Percentiles rank a stretch among this genome's conserved stretches.
These are phyloP conservation scores for Brassica carinata DNA, from an alignment of 345 rosid genomes.

Conservation along the genomic window DNA sequence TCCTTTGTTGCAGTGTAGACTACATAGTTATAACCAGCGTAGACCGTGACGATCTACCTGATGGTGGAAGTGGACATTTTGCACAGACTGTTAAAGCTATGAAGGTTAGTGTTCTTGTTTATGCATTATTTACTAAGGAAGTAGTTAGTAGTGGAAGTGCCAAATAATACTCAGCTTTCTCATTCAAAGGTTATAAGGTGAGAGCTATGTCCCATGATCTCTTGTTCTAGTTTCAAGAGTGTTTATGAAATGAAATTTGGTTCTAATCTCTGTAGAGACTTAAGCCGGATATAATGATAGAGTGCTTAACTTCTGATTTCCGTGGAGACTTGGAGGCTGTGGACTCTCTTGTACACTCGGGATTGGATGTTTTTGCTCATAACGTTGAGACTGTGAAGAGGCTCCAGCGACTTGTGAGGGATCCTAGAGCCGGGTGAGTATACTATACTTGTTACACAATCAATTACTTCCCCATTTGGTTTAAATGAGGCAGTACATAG, in stretches of 20 bases:
- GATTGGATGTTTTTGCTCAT: constrained; percentile 96
- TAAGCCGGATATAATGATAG: constrained; percentile 93
- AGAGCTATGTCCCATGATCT: not conserved
- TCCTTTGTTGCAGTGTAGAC: constrained; percentile 70
- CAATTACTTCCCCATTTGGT: not conserved
- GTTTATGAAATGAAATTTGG: not conserved
- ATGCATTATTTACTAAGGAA: not conserved
- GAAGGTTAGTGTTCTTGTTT: constrained; percentile 58
- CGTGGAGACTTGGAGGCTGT: constrained; percentile 89
- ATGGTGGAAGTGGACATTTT: constrained; percentile 99
- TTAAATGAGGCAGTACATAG: not conserved
- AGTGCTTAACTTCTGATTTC: constrained; percentile 97
- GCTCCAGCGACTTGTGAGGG: constrained; percentile 94
- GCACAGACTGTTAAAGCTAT: constrained; percentile 84
- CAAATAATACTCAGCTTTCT: not conserved
- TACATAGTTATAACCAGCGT: constrained; percentile 97
- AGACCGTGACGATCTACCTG: constrained; percentile 96
- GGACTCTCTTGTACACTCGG: constrained; percentile 73
- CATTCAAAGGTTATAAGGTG: not conserved
- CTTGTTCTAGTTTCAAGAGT: not conserved
- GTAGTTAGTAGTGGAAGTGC: not conserved
- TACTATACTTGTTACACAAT: not conserved
- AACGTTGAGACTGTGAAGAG: constrained; percentile 92
- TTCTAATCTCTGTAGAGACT: constrained; percentile 55
- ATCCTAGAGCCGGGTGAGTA: constrained; percentile 96